Evolutionary conservation across 441 rosid species (phyloP).

Genomic region (Erodium texanum): DNA sequence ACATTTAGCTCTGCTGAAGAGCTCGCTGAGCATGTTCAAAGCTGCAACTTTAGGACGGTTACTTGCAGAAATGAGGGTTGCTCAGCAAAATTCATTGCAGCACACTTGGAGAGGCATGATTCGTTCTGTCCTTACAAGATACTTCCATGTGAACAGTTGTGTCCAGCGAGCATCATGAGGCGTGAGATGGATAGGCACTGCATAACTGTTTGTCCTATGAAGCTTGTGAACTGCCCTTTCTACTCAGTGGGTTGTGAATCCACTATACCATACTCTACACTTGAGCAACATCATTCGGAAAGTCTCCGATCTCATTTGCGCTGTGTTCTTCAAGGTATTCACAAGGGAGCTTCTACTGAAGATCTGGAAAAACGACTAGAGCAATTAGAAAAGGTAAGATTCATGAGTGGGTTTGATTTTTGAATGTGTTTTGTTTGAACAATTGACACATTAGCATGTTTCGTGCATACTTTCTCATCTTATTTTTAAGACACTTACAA

Average conservation of each 20-base stretch:
- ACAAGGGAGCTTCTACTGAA: constrained; percentile 45
- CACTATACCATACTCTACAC: constrained; percentile 40
- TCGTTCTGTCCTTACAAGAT: constrained; percentile 65
- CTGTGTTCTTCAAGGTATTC: constrained; percentile 45
- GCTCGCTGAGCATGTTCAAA: constrained; percentile 34
- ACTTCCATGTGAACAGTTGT: constrained; percentile 74
- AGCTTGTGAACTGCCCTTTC: constrained; percentile 75
- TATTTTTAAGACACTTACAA: not conserved
- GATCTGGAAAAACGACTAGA: constrained; percentile 48
- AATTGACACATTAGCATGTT: not conserved
- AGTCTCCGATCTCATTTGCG: constrained; percentile 48
- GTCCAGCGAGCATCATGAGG: constrained; percentile 59
- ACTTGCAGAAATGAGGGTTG: constrained; percentile 73
- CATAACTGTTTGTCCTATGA: constrained; percentile 80
- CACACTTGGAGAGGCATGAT: constrained; percentile 55
- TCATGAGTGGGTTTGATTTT: not conserved
- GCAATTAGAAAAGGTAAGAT: constrained; percentile 52
- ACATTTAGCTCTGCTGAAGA: constrained; percentile 46
- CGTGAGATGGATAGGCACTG: constrained; percentile 89
- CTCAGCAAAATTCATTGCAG: constrained; percentile 35
- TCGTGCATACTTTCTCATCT: not conserved
- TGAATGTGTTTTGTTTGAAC: not conserved
- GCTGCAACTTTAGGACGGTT: constrained; percentile 54
- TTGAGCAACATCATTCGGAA: constrained; percentile 49
- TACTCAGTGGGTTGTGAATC: constrained; percentile 62